Conservation (phyloP, 2,329 filamentous ascomycete species). For the Sporothrix sp. region DNA sequence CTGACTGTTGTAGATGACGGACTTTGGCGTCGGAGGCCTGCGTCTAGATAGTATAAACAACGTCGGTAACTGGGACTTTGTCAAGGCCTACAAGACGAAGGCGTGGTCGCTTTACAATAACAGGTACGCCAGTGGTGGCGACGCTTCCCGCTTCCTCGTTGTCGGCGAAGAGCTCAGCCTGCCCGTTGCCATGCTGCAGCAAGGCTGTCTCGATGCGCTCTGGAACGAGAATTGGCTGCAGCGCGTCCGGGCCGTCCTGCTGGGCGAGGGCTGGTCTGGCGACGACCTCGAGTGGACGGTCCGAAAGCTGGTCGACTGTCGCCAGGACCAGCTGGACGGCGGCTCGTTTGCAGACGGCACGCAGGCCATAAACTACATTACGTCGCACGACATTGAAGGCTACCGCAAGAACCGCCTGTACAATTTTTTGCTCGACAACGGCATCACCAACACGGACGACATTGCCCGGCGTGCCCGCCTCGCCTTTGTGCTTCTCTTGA, state of each 20-base stretch:
- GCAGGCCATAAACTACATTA: constrained; percentile 22
- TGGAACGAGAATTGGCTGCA: constrained; percentile 22
- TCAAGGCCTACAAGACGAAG: constrained; percentile 18
- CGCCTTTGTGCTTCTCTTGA: constrained; percentile 20
- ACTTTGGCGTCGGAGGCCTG: constrained; percentile 19
- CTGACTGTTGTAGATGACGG: constrained; percentile 15
- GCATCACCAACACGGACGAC: constrained; percentile 13
- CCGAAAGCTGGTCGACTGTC: constrained; percentile 19
- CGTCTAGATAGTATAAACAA: constrained; percentile 23
- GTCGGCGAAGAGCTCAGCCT: constrained; percentile 22
- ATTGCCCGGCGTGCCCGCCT: constrained; percentile 17
- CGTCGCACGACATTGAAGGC: constrained; percentile 22
- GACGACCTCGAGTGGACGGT: constrained; percentile 21
- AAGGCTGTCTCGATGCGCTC: constrained; percentile 18
- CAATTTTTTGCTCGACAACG: constrained; percentile 18
- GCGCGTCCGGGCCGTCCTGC: constrained; percentile 16
- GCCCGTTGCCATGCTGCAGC: constrained; percentile 17
- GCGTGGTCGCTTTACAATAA: constrained; percentile 18
- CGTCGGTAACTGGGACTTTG: constrained; percentile 21
- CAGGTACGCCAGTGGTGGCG: constrained; percentile 6
- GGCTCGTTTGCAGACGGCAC: constrained; percentile 17
- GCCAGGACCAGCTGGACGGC: constrained; percentile 12
- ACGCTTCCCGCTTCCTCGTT: constrained; percentile 19
- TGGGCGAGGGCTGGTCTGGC: constrained; percentile 14
- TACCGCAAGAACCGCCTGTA: constrained; percentile 20